Conservation (phyloP, 805 yeast genomes). For the Diddensiella caesifluorescens region DNA sequence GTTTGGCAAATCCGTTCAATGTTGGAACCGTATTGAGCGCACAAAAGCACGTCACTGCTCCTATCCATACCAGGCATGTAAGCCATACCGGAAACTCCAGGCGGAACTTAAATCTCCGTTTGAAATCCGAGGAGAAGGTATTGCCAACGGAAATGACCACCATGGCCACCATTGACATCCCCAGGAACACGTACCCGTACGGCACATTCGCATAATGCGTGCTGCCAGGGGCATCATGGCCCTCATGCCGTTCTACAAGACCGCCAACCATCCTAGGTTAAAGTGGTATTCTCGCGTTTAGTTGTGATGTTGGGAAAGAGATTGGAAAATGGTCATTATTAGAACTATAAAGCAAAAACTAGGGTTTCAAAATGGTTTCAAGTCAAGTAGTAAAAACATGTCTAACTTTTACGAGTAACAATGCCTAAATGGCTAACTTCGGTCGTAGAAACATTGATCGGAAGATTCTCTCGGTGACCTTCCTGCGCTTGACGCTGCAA, state of each 20-base stretch:
- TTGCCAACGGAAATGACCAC: conserved; percentile 10
- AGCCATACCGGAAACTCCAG: conserved; percentile 5
- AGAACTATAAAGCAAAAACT: not conserved
- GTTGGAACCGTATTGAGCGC: conserved; percentile 40
- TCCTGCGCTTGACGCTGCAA: conserved; percentile 1
- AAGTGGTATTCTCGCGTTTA: too few relatives aligned
- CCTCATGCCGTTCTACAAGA: too few relatives aligned
- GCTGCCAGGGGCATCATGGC: conserved; percentile 4
- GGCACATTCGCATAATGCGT: conserved; percentile 19
- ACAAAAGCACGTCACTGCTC: conserved; percentile 37
- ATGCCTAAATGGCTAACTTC: not conserved
- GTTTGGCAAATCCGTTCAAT: conserved; percentile 61
- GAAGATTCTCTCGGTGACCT: not conserved
- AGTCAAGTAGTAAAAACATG: not conserved
- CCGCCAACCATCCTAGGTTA: too few relatives aligned
- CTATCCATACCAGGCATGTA: conserved; percentile 8
- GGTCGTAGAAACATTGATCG: not conserved
- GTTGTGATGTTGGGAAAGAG: too few relatives aligned
- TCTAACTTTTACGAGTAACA: not conserved
- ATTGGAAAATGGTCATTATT: too few relatives aligned
- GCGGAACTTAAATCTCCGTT: conserved; percentile 3
- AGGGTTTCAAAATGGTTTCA: not conserved
- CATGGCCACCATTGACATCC: conserved; percentile 11
- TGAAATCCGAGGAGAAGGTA: conserved; percentile 6
- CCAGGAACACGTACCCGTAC: conserved; percentile 18